Conservation (phyloP, 2,329 filamentous ascomycete genomes). For the Tolypocladium tundrense region DNA sequence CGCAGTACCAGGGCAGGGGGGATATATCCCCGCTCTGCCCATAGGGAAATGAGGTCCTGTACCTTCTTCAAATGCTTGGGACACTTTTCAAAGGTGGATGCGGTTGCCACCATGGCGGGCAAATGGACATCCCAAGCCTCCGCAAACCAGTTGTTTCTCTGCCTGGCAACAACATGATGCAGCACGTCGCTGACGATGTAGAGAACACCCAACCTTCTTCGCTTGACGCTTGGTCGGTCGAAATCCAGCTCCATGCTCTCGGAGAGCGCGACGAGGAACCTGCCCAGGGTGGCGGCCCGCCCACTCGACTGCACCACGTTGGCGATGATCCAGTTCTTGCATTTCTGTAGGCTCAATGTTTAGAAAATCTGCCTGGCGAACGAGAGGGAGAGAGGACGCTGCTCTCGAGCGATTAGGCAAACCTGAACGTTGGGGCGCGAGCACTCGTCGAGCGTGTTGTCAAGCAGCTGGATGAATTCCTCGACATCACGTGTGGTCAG, state of each 20-base stretch:
- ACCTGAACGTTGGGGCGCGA: constrained; percentile 80
- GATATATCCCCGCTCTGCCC: constrained; percentile 60
- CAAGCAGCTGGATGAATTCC: constrained; percentile 56
- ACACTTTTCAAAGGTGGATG: constrained; percentile 47
- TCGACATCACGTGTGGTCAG: constrained; percentile 60
- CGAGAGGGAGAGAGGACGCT: neutral
- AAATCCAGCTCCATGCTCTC: constrained; percentile 26
- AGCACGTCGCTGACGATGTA: constrained; percentile 73
- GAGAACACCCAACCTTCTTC: constrained; percentile 64
- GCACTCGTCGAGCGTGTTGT: constrained; percentile 58
- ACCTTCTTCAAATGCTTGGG: constrained; percentile 60
- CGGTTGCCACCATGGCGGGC: constrained; percentile 48
- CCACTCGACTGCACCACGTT: constrained; percentile 58
- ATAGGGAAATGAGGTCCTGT: constrained; percentile 53
- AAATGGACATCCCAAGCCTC: constrained; percentile 48
- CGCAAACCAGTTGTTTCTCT: constrained; percentile 41
- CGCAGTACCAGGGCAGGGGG: constrained; percentile 39
- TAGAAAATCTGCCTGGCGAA: constrained; percentile 6
- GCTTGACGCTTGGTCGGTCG: constrained; percentile 44
- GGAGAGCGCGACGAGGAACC: constrained; percentile 63
- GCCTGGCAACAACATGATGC: constrained; percentile 52
- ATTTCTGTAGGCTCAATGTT: constrained; percentile 48
- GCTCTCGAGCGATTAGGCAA: constrained; percentile 39
- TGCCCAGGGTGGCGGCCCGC: constrained; percentile 58
- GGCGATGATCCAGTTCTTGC: constrained; percentile 75